Percentiles rank a stretch among this genome's conserved stretches.
These are phyloP conservation scores for Hygrophoropsis aurantiaca DNA, from an alignment of 768 basidiomycete genomes.

Conservation along the genomic window DNA sequence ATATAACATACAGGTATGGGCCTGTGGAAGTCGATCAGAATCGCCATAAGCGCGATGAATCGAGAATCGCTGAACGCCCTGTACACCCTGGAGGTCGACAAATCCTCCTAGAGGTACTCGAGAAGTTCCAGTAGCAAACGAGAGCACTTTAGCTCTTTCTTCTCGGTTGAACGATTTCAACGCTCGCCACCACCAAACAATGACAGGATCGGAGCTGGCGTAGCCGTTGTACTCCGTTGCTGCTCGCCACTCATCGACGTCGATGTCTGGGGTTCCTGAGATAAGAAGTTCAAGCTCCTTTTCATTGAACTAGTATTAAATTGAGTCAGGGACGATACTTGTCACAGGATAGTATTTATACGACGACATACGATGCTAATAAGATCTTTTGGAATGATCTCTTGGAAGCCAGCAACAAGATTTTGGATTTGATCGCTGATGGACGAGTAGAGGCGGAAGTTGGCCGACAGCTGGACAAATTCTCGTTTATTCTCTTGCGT, in stretches of 20 bases:
- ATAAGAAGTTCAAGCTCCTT: conserved; percentile 93
- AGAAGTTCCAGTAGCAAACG: conserved; percentile 93
- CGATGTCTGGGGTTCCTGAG: conserved; percentile 97
- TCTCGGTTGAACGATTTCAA: conserved; percentile 96
- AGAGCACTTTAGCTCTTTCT: conserved; percentile 93
- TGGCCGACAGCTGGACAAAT: conserved; percentile 93
- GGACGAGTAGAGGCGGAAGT: conserved; percentile 89
- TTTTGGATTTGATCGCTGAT: conserved; percentile 96
- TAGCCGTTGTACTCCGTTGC: conserved; percentile 92
- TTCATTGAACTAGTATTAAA: conserved; percentile 73
- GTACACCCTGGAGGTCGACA: conserved; percentile 91
- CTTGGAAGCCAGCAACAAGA: conserved; percentile 89
- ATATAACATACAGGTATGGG: conserved; percentile 75
- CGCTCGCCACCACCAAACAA: conserved; percentile 99
- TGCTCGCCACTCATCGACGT: conserved; percentile 95
- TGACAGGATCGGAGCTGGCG: conserved; percentile 87
- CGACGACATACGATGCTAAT: conserved; percentile 75
- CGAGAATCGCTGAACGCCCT: conserved; percentile 92
- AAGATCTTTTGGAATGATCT: conserved; percentile 95
- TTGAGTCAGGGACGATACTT: conserved; percentile 10
- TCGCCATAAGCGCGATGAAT: conserved; percentile 93
- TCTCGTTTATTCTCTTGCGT: conserved; percentile 97
- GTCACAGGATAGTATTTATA: conserved; percentile 2
- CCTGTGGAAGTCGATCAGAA: conserved; percentile 80
- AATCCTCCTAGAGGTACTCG: conserved; percentile 95